Evolutionary conservation across 176 grass and related monocot species (phyloP).

Genomic region (Oryza brachyantha): DNA sequence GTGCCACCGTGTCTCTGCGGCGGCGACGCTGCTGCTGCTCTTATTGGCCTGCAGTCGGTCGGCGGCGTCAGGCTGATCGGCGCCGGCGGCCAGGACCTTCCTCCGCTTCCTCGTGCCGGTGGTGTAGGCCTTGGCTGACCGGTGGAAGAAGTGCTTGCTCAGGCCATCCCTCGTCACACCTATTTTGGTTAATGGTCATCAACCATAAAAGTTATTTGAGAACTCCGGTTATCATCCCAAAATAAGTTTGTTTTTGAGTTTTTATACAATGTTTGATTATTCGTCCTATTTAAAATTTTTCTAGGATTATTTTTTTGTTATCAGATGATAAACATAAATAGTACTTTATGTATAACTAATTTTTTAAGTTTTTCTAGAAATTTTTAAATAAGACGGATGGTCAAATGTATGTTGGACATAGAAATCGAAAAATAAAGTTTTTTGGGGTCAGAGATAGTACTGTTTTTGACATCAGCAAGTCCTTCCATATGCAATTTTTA

Average conservation of each 20-base stretch:
- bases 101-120: slow-evolving; percentile 84
- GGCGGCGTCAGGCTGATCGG: slow-evolving; percentile 35
- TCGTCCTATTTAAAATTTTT: too few relatives aligned
- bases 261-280: too few relatives aligned
- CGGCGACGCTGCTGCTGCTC: background rate
- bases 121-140: slow-evolving; percentile 84
- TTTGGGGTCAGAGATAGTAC: too few relatives aligned
- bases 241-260: too few relatives aligned
- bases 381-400: too few relatives aligned
- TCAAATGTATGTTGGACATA: too few relatives aligned
- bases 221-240: background rate
- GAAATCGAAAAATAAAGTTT: too few relatives aligned
- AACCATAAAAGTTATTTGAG: background rate
- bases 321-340: too few relatives aligned
- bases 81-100: slow-evolving; percentile 77
- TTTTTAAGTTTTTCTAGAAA: too few relatives aligned
- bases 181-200: slow-evolving; percentile 16
- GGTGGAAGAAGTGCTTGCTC: slow-evolving; percentile 94
- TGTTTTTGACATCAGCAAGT: background rate
- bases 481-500: background rate
- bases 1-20: slow-evolving; percentile 77
- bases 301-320: too few relatives aligned
- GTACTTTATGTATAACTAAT: too few relatives aligned
- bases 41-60: background rate
- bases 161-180: slow-evolving; percentile 81